These are phyloP conservation scores for Diplodia mutila DNA, from an alignment of 2,329 filamentous ascomycete genomes.

Conservation along the genomic window DNA sequence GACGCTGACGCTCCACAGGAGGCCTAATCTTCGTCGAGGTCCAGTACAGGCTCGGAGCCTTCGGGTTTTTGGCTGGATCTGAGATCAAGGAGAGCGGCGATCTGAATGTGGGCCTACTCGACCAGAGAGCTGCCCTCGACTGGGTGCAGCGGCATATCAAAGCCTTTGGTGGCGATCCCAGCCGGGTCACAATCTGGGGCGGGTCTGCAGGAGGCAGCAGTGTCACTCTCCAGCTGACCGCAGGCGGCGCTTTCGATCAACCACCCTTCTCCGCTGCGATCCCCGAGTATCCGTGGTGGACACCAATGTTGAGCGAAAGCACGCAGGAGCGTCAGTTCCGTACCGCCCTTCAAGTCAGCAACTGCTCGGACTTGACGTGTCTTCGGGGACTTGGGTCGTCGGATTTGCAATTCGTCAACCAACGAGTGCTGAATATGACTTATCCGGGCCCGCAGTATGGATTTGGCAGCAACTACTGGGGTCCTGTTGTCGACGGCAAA, in stretches of 20 bases:
- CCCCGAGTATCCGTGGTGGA: slow-evolving; percentile 34
- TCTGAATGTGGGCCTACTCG: slow-evolving; percentile 66
- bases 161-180: slow-evolving; percentile 57
- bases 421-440: slow-evolving; percentile 35
- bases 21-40: slow-evolving; percentile 62
- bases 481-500: slow-evolving; percentile 47
- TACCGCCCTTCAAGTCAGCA: slow-evolving; percentile 31
- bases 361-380: slow-evolving; percentile 34
- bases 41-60: slow-evolving; percentile 66
- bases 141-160: slow-evolving; percentile 66
- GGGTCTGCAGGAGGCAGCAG: slow-evolving; percentile 65
- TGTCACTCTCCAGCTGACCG: slow-evolving; percentile 49
- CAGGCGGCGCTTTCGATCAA: slow-evolving; percentile 42
- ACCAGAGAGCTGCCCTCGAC: slow-evolving; percentile 62
- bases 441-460: slow-evolving; percentile 12
- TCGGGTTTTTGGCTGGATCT: slow-evolving; percentile 65
- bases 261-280: slow-evolving; percentile 51
- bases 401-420: slow-evolving; percentile 37
- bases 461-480: slow-evolving; percentile 48
- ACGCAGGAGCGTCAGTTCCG: slow-evolving; percentile 37
- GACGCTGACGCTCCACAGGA: slow-evolving; percentile 46
- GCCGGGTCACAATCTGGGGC: slow-evolving; percentile 64
- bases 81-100: slow-evolving; percentile 56
- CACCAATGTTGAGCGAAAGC: not conserved
- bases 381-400: slow-evolving; percentile 37